Evolutionary conservation across 306 rosid genomes (phyloP), one percentile per base, ranked within the genome.

Genomic region (Purshia tridentata): DNA sequence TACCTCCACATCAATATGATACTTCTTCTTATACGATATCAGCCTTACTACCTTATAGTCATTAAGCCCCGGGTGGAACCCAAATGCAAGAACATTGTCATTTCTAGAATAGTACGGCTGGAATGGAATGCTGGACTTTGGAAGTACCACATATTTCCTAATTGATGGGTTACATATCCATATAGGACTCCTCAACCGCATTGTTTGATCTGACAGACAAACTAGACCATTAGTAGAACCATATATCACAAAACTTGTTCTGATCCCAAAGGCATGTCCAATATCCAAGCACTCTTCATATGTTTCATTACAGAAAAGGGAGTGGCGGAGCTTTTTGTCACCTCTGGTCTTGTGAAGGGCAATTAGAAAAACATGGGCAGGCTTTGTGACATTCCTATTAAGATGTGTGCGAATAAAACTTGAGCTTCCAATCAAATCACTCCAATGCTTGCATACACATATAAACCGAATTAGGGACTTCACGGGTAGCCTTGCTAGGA

Each of bases 41-140:
- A 45, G 18, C 46, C 69, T 44, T 65, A 65, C 53, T 9, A 45
- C 69, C 51, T 65, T 44, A 52, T 44, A 64, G 69, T 64, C 69
- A 19, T 64, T 44, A 42, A 19, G 52, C n/a, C 69, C 10, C 4
- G 19, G 19, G 54, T 49, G 54, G 54, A 49, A 49, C 19, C 54
- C 54, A 16, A 49, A 50, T 50, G 54, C 54, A 50, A 50, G n/a
- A 50, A 0, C 7, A 55, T 1, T 55, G 60, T 4, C 13, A 4
- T 22, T n/a, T n/a, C n/a, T n/a, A n/a, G n/a, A n/a, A n/a, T n/a
- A n/a, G n/a, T n/a, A n/a, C n/a, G n/a, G 42, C 8, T 6, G 9
- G 41, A 16, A 4, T 16, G 29, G 8, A 58, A 12, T 29, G 39
- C 61, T 58, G 16, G 63, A 9, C 8, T n/a, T 16, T 4, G 63